Base-by-base conservation (phyloP, 2,329 filamentous ascomycete genomes). In the Diaporthe aspalathi region DNA sequence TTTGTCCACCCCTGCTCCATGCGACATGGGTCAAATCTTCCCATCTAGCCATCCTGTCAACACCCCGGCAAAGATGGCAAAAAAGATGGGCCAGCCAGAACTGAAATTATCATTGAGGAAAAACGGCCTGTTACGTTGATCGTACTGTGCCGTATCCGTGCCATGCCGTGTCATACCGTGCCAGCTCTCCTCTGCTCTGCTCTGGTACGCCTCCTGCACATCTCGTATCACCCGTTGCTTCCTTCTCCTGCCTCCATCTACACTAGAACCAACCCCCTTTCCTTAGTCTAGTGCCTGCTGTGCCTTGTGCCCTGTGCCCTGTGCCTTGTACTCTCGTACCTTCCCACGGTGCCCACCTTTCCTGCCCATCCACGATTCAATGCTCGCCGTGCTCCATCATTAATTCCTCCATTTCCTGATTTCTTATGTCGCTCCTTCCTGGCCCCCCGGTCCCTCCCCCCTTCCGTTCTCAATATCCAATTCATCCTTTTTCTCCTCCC, bases 161-260 rank as follows among this genome's bases (percentile, higher is more conserved):
- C 35, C 24, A 43, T 45, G 29, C 40, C 24, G 57, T 47, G 57
- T n/a, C n/a, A n/a, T n/a, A n/a, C n/a, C n/a, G n/a, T n/a, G n/a
- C n/a, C n/a, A n/a, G n/a, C n/a, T n/a, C n/a, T n/a, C 32, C 9
- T 11, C 35, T 38, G 35, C 35, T 32, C 32, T 32, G 32, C 40
- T 62, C 56, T 60, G 60, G 60, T 65, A 65, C 60, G 50, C 29
- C 60, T 65, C 60, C 60, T 65, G 60, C 60, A 65, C 60, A 65
- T 65, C 60, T 65, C 60, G 60, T 65, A 50, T 65, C 45, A 65
- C 8, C 43, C 47, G 57, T 49, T 63, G 57, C 40, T 24, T 62
- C 40, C 57, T 32, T 14, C 57, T 22, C 17, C 27, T 45, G 17
- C 38, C 40, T 32, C 40, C 57, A 47, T n/a, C 27, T 20, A n/a